Percentiles rank a stretch among this genome's conserved stretches.
Evolutionary conservation across 305 asterid species (phyloP).

Genomic region (Fraxinus paxiana): DNA sequence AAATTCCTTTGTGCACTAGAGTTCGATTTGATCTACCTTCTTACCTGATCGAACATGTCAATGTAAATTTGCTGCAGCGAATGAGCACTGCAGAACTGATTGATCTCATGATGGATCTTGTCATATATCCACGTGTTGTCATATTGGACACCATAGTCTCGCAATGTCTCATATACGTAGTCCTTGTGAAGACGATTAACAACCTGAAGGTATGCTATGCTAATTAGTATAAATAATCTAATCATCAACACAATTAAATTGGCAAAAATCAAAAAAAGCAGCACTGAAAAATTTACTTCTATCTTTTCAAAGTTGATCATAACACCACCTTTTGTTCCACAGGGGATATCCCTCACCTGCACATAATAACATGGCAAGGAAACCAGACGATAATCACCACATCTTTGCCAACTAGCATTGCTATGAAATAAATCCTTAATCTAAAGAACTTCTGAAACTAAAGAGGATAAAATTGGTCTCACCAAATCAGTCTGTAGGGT

Average conservation of each 20-base stretch:
- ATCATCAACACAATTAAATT: conserved; percentile 6
- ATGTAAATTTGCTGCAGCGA: conserved; percentile 96
- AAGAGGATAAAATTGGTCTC: conserved; percentile 14
- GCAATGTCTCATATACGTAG: conserved; percentile 74
- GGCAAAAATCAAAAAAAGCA: background rate
- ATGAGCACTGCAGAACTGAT: conserved; percentile 93
- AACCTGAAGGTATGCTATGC: conserved; percentile 49
- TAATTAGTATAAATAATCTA: conserved; percentile 16
- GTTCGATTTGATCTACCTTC: background rate
- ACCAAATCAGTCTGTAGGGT: conserved; percentile 98
- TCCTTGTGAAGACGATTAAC: conserved; percentile 90
- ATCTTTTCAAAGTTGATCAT: conserved; percentile 90
- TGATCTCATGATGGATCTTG: conserved; percentile 97
- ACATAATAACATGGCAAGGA: conserved; percentile 19
- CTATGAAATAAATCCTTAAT: conserved; percentile 8
- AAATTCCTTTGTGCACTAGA: background rate
- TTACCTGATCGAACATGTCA: conserved; percentile 98
- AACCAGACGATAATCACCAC: background rate
- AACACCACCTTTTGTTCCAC: conserved; percentile 99
- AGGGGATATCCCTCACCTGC: conserved; percentile 96
- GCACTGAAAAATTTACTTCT: conserved; percentile 50
- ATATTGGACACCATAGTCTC: conserved; percentile 78
- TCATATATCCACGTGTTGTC: conserved; percentile 98
- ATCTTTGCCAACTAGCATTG: background rate
- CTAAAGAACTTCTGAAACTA: background rate